A percentile compares a stretch with the other conserved stretches of the same genome.
Evolutionary conservation across 768 basidiomycete genomes (phyloP).

Genomic region (Rubroboletus pulcherrimus): DNA sequence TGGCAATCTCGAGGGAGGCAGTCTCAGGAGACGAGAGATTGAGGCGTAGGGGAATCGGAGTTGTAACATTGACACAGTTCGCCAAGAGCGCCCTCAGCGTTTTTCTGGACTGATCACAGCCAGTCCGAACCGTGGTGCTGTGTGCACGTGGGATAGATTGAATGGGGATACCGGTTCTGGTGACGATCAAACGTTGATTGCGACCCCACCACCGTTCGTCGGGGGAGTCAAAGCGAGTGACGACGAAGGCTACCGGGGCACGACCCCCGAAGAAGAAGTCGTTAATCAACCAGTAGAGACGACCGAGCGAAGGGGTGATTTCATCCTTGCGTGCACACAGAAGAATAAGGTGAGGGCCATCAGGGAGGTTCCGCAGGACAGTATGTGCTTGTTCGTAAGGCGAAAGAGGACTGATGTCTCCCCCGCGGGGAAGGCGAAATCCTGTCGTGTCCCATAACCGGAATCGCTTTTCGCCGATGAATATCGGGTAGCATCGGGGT

Average conservation of each 20-base stretch:
- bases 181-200: too few species aligned
- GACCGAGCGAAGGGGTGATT: constrained; percentile 22
- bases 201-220: constrained; percentile 32
- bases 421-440: constrained; percentile 9
- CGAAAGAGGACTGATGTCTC: neutral
- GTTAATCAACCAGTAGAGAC: constrained; percentile 32
- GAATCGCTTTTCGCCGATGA: constrained; percentile 1
- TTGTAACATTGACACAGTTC: neutral
- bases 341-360: constrained; percentile 36
- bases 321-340: constrained; percentile 32
- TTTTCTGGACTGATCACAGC: neutral
- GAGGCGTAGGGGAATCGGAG: neutral
- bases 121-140: neutral
- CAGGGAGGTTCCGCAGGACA: constrained; percentile 26
- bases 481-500: neutral
- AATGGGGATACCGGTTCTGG: too few species aligned
- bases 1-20: neutral
- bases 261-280: constrained; percentile 31
- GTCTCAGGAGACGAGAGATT: neutral
- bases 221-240: constrained; percentile 30
- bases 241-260: constrained; percentile 34
- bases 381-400: constrained; percentile 20
- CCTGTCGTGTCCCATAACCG: constrained; percentile 27
- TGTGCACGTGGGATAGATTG: neutral
- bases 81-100: neutral